These are phyloP conservation scores for Trypanosoma conorhini DNA, from an alignment of 208 protist species.

Conservation along the genomic window DNA sequence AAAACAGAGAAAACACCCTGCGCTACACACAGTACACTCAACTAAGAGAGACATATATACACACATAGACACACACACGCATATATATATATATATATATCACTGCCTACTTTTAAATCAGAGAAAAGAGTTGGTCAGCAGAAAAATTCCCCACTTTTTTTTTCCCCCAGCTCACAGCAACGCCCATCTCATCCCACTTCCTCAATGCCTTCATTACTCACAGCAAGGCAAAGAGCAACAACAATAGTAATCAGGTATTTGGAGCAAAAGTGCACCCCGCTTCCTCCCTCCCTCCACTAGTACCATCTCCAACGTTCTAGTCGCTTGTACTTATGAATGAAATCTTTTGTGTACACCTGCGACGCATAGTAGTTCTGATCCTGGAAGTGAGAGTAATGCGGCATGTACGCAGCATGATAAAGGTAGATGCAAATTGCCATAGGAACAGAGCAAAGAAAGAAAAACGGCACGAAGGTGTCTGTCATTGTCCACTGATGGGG, in stretches of 20 bases:
- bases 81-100: constrained; percentile 10
- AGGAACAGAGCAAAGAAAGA: constrained; percentile 81
- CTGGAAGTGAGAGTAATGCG: constrained; percentile 91
- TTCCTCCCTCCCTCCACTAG: constrained; percentile 25
- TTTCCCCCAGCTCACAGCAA: neutral
- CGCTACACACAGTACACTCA: neutral
- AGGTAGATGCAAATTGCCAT: constrained; percentile 82
- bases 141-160: neutral
- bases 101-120: neutral
- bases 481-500: constrained; percentile 93
- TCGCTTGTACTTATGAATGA: constrained; percentile 91
- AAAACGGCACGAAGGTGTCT: constrained; percentile 82
- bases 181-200: neutral
- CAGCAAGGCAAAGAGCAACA: neutral
- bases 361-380: constrained; percentile 92
- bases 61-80: neutral
- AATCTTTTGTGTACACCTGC: constrained; percentile 91
- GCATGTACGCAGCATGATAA: constrained; percentile 89
- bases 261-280: neutral
- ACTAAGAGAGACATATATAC: neutral
- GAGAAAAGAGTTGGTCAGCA: neutral
- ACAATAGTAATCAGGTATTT: neutral
- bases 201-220: neutral
- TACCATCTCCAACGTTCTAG: constrained; percentile 92
- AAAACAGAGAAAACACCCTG: neutral